Percentiles rank a stretch among this genome's conserved stretches.
phyloP scores from a whole-genome alignment of 768 basidiomycete genomes.

The Phylloporus sp. region DNA sequence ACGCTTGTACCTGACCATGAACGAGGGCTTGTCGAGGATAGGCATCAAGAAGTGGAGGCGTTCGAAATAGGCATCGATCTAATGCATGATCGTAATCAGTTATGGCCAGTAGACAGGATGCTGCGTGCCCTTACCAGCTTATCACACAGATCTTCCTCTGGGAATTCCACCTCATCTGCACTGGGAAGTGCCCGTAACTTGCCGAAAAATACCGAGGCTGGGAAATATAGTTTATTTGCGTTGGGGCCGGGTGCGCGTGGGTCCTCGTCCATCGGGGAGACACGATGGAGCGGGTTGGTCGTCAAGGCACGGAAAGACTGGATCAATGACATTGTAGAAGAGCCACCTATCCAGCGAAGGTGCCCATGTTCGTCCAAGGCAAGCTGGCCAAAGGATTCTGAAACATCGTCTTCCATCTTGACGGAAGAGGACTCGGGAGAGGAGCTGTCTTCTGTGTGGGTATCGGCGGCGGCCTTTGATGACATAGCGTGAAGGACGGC shows the following conservation, averaged over 20 bases:
- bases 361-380: conserved; percentile 88
- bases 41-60: conserved; percentile 88
- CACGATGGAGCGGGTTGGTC: conserved; percentile 67
- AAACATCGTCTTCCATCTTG: conserved; percentile 63
- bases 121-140: conserved; percentile 59
- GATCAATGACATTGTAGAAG: conserved; percentile 88
- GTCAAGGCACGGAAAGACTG: conserved; percentile 81
- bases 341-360: conserved; percentile 89
- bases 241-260: conserved; percentile 74
- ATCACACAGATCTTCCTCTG: conserved; percentile 79
- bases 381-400: conserved; percentile 82
- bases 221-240: conserved; percentile 84
- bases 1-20: conserved; percentile 64
- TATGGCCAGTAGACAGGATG: conserved; percentile 11
- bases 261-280: conserved; percentile 83
- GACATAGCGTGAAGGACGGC: conserved; percentile 35
- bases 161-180: conserved; percentile 85
- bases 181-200: conserved; percentile 78
- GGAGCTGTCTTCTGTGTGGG: conserved; percentile 31
- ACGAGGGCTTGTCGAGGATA: conserved; percentile 80
- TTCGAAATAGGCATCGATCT: conserved; percentile 87
- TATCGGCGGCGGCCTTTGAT: conserved; percentile 34
- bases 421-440: conserved; percentile 32
- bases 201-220: conserved; percentile 82
- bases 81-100: conserved; percentile 22